phyloP scores from a whole-genome alignment of 495 filamentous ascomycete species.

The Sporormia fimetaria region DNA sequence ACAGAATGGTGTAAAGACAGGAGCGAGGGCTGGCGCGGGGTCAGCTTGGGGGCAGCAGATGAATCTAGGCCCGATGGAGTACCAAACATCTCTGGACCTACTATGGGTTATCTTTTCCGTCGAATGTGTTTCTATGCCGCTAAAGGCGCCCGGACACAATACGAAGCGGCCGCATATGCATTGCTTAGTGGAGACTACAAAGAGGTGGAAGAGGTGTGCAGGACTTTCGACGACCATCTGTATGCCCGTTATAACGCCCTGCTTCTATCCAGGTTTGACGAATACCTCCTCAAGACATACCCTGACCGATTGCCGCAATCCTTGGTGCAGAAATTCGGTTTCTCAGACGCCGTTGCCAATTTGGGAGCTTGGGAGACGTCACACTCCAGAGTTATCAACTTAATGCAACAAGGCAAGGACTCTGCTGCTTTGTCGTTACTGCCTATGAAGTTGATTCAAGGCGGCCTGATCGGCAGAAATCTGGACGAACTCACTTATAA shows the following conservation, averaged over 20 bases:
- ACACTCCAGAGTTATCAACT: slow-evolving; percentile 40
- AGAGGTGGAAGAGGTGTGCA: slow-evolving; percentile 63
- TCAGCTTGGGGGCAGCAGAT: slow-evolving; percentile 45
- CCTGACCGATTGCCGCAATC: slow-evolving; percentile 34
- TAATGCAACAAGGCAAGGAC: slow-evolving; percentile 38
- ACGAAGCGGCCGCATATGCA: slow-evolving; percentile 82
- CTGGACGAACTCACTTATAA: slow-evolving; percentile 46
- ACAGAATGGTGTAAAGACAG: slow-evolving; percentile 68
- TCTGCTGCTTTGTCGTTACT: slow-evolving; percentile 40
- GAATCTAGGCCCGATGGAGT: slow-evolving; percentile 10
- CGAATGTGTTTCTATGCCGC: slow-evolving; percentile 71
- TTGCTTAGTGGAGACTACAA: slow-evolving; percentile 71
- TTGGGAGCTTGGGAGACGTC: slow-evolving; percentile 42
- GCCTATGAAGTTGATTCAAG: slow-evolving; percentile 55
- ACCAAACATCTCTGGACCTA: slow-evolving; percentile 33
- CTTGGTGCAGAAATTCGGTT: slow-evolving; percentile 36
- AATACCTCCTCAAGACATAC: slow-evolving; percentile 42
- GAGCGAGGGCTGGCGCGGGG: slow-evolving; percentile 75
- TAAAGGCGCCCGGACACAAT: slow-evolving; percentile 50
- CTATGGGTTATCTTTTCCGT: slow-evolving; percentile 53
- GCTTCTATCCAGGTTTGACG: slow-evolving; percentile 57
- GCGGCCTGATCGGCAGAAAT: slow-evolving; percentile 48
- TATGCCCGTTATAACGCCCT: slow-evolving; percentile 81
- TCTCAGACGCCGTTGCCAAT: slow-evolving; percentile 44
- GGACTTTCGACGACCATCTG: slow-evolving; percentile 79